Base-by-base conservation (phyloP, 345 rosid species). In the Salix caprea region DNA sequence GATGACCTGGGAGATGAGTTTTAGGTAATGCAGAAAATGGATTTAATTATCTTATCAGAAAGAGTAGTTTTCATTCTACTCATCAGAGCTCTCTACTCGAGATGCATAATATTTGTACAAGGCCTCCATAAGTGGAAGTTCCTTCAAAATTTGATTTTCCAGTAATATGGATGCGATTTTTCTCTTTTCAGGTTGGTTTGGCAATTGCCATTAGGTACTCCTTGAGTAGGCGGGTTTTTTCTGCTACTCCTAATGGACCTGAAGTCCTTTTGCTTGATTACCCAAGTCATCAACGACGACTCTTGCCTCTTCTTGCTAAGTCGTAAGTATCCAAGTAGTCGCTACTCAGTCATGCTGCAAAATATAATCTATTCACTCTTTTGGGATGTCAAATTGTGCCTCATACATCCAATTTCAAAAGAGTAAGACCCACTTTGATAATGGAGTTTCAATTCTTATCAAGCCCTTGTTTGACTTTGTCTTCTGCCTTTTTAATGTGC, bases 251-350 rank as follows among this genome's bases (percentile, higher is more conserved):
- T 21, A 84, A 89, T 74, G 94, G 86, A 75, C 92, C 96, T 74
- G 99, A 95, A 88, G 89, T 90, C 62, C 86, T 95, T 69, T 86
- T 95, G 82, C 94, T 95, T 70, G 99, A 95, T 89, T 95, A 93
- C 79, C 97, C 97, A 67, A 91, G 90, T 85, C 94, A 95, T 86
- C 99, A 93, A 83, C 83, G 94, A 58, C 89, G 99, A 70, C 91
- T 95, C 75, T 81, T 95, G 79, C 99, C 99, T 69, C 98, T 93
- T 60, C 88, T 95, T 84, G 97, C 97, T 37, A 95, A 93, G 88
- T 90, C 91, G 98, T 91, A 84, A 87, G 96, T 61, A 56, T 76
- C 73, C 69, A 3, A 24, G 28, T 39, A 44, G 21, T 67, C 15
- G 28, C 26, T 15, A 5, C 5, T 10, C 64, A 23, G 14, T 23